Percentiles rank a stretch among this genome's conserved stretches.
Conservation (phyloP, 768 basidiomycete genomes). For the Boletus sp. region DNA sequence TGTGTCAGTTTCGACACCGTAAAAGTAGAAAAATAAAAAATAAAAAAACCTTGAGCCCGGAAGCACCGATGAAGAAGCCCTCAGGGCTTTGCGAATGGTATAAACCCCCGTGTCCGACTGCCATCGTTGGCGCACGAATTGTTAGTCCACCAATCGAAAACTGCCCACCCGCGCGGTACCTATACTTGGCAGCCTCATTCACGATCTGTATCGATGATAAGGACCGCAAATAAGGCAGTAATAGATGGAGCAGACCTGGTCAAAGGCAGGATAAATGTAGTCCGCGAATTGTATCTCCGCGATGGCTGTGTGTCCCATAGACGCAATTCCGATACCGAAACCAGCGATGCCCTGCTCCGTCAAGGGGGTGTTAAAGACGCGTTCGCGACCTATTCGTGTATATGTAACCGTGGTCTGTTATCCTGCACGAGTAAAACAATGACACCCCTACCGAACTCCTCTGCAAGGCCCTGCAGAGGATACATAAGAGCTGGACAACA, state of each 20-base stretch:
- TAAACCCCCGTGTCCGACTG: slow-evolving; percentile 88
- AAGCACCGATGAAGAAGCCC: slow-evolving; percentile 88
- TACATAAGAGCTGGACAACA: background rate
- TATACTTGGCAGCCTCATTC: slow-evolving; percentile 91
- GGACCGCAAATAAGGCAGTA: background rate
- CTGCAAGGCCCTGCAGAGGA: slow-evolving; percentile 68
- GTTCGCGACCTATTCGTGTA: slow-evolving; percentile 62
- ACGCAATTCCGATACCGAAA: slow-evolving; percentile 87
- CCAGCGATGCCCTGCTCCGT: slow-evolving; percentile 94
- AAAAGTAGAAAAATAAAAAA: background rate
- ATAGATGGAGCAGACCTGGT: slow-evolving; percentile 56
- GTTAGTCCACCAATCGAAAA: slow-evolving; percentile 83
- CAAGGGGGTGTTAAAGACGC: slow-evolving; percentile 93
- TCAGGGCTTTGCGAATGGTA: slow-evolving; percentile 97
- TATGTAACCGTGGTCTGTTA: background rate
- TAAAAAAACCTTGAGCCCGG: slow-evolving; percentile 72
- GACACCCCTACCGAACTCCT: slow-evolving; percentile 74
- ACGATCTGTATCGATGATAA: slow-evolving; percentile 56
- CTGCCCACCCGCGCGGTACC: slow-evolving; percentile 84
- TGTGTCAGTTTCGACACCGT: background rate
- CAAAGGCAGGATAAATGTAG: slow-evolving; percentile 93
- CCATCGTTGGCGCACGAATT: slow-evolving; percentile 83
- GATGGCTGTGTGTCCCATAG: slow-evolving; percentile 93
- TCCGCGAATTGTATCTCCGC: slow-evolving; percentile 92
- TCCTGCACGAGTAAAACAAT: background rate